Evolutionary conservation across 164 flowering plant species (phyloP).

Genomic region (Euptelea pleiosperma): DNA sequence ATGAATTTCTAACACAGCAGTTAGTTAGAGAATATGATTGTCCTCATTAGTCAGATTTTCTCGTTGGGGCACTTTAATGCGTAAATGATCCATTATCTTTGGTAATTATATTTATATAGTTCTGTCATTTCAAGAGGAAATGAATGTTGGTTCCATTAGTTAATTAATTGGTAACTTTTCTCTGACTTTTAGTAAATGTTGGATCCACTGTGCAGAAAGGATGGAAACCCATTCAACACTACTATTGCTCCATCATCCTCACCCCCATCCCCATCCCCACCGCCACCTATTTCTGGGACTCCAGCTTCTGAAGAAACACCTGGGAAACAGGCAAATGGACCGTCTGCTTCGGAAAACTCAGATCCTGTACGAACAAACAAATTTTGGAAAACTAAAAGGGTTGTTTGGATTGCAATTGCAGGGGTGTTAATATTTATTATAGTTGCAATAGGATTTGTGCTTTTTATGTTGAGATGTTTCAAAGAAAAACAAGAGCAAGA

Average conservation of each 20-base stretch:
- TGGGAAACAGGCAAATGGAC: slow-evolving; percentile 26
- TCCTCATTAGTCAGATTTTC: too few relatives aligned
- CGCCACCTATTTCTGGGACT: slow-evolving; percentile 23
- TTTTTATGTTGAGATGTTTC: slow-evolving; percentile 33
- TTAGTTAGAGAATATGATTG: too few relatives aligned
- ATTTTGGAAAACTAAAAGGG: slow-evolving; percentile 30
- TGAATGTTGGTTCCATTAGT: too few relatives aligned
- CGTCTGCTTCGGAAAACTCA: slow-evolving; percentile 21
- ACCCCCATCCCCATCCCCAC: slow-evolving; percentile 35
- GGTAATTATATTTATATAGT: too few relatives aligned
- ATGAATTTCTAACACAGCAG: too few relatives aligned
- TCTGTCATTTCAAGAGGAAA: too few relatives aligned
- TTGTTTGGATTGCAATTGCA: slow-evolving; percentile 34
- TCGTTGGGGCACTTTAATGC: too few relatives aligned
- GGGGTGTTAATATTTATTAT: slow-evolving; percentile 31
- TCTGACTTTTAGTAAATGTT: not conserved
- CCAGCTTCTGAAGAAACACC: slow-evolving; percentile 40
- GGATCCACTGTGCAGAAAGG: slow-evolving; percentile 53
- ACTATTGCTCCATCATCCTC: slow-evolving; percentile 39
- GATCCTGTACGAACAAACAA: slow-evolving; percentile 15
- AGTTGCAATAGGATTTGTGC: slow-evolving; percentile 33
- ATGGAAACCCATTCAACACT: slow-evolving; percentile 75
- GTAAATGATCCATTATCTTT: too few relatives aligned
- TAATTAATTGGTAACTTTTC: too few relatives aligned
- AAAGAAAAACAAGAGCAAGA: slow-evolving; percentile 27